Evolutionary conservation across 768 basidiomycete genomes (phyloP).

Genomic region (Boletales sp.): DNA sequence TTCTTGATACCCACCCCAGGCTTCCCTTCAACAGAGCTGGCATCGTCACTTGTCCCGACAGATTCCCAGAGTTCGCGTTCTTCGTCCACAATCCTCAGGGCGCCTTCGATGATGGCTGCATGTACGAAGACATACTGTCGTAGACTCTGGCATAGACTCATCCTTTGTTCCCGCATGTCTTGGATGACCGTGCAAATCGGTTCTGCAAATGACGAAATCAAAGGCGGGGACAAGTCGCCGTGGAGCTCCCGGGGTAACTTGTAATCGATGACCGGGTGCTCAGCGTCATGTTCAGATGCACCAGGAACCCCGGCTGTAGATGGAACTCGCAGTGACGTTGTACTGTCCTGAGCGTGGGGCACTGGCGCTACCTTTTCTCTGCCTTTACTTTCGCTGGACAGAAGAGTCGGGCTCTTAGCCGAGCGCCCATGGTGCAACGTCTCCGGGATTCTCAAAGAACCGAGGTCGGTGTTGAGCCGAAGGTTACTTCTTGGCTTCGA

Average conservation of each 20-base stretch:
- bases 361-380: background rate
- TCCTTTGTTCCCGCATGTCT: constrained; percentile 93
- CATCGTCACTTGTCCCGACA: constrained; percentile 19
- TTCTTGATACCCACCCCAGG: constrained; percentile 3
- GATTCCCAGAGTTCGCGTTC: constrained; percentile 43
- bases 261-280: constrained; percentile 44
- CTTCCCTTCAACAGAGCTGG: constrained; percentile 12
- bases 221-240: constrained; percentile 48
- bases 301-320: background rate
- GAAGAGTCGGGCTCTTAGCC: background rate
- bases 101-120: constrained; percentile 78
- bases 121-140: constrained; percentile 95
- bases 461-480: constrained; percentile 3
- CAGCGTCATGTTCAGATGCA: constrained; percentile 6
- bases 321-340: background rate
- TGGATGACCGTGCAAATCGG: constrained; percentile 83
- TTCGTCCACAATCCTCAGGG: constrained; percentile 73
- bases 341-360: background rate
- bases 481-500: background rate
- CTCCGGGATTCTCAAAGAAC: background rate
- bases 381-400: background rate
- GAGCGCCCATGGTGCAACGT: background rate
- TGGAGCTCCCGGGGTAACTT: constrained; percentile 62
- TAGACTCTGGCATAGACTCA: constrained; percentile 94
- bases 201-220: constrained; percentile 61